Conservation (phyloP, 345 rosid genomes). For the Schrenkiella parvula region DNA sequence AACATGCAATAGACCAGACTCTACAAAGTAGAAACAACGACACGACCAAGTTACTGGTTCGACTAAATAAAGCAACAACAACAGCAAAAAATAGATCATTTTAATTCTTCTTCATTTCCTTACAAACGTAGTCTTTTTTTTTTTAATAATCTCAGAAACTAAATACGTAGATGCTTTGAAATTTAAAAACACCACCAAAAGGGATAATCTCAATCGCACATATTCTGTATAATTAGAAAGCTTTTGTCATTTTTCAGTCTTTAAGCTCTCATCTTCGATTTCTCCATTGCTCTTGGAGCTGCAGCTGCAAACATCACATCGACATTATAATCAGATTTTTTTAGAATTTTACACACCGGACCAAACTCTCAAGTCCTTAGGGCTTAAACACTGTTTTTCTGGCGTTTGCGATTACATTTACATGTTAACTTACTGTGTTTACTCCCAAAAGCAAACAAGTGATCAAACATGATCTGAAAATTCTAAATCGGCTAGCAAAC, state of each 20-base stretch:
- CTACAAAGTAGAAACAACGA: slow-evolving; percentile 2
- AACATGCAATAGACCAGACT: slow-evolving; percentile 5
- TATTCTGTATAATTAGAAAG: slow-evolving; percentile 32
- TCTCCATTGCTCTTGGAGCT: slow-evolving; percentile 34
- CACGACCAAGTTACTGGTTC: slow-evolving; percentile 24
- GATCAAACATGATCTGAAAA: background rate
- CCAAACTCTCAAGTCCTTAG: slow-evolving; percentile 7
- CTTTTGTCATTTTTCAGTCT: slow-evolving; percentile 11
- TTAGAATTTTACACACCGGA: background rate
- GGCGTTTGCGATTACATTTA: background rate
- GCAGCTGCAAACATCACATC: slow-evolving; percentile 28
- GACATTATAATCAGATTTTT: background rate
- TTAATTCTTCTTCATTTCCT: slow-evolving; percentile 25
- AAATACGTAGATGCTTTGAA: slow-evolving; percentile 7
- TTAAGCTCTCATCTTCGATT: slow-evolving; percentile 34
- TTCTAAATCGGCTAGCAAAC: background rate
- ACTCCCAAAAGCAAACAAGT: background rate
- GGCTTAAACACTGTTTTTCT: background rate
- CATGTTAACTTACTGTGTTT: background rate
- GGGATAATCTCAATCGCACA: slow-evolving; percentile 11
- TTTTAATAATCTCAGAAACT: slow-evolving; percentile 12
- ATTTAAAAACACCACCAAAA: slow-evolving; percentile 25
- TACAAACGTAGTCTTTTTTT: slow-evolving; percentile 11
- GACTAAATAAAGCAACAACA: slow-evolving; percentile 10
- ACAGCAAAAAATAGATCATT: slow-evolving; percentile 6